Evolutionary conservation across 805 yeast species (phyloP).

Genomic region (Candida maesae): DNA sequence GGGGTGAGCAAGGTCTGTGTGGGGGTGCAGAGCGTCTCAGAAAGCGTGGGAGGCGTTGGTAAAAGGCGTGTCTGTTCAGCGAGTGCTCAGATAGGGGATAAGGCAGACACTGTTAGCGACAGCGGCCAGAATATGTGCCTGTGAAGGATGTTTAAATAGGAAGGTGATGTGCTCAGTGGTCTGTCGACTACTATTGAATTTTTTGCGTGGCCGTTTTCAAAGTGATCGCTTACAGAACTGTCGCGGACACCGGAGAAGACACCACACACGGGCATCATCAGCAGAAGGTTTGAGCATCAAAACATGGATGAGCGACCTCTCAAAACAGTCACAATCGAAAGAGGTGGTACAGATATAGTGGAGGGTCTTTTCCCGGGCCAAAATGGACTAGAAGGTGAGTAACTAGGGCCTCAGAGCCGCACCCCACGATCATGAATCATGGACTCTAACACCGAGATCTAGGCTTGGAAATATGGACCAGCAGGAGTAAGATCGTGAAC

Average conservation of each 20-base stretch:
- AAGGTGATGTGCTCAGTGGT: background rate
- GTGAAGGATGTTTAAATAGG: background rate
- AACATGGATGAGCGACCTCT: slow-evolving; percentile 16
- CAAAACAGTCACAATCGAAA: slow-evolving; percentile 7
- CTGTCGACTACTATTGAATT: background rate
- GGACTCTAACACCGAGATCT: background rate
- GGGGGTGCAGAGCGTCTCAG: background rate
- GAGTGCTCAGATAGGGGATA: background rate
- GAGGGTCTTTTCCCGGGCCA: background rate
- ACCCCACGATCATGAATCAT: background rate
- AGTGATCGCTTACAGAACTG: no score
- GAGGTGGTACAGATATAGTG: background rate
- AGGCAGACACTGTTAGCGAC: no score
- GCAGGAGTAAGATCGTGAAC: slow-evolving; percentile 25
- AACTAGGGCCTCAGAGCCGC: no score
- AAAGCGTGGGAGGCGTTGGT: background rate
- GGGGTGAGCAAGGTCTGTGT: background rate
- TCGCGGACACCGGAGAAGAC: background rate
- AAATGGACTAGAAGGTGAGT: slow-evolving; percentile 6
- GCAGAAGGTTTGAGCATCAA: no score
- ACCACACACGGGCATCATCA: no score
- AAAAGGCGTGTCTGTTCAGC: background rate
- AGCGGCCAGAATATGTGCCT: no score
- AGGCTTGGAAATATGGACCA: slow-evolving; percentile 27
- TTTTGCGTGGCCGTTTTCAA: slow-evolving; percentile 1